Conservation (phyloP, 768 basidiomycete species). For the Suillus ampliporus region DNA sequence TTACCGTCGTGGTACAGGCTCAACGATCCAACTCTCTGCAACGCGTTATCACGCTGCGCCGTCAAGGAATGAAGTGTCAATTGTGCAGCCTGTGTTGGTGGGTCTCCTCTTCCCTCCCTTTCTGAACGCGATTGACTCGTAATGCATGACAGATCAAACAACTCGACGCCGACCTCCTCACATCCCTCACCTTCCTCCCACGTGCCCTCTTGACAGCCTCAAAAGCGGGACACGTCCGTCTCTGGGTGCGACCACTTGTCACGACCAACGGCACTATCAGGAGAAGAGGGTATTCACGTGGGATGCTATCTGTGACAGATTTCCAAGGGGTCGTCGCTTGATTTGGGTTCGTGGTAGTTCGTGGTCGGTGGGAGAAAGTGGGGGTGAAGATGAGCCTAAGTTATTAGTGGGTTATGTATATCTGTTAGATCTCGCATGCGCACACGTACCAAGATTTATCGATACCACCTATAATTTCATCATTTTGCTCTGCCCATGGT, state of each 20-base stretch:
- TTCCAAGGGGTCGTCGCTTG: conserved; percentile 32
- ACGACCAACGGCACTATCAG: conserved; percentile 35
- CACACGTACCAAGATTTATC: conserved; percentile 4
- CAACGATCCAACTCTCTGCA: conserved; percentile 58
- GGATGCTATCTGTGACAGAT: conserved; percentile 37
- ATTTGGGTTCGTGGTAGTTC: not conserved
- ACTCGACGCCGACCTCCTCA: conserved; percentile 80
- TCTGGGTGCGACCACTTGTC: conserved; percentile 83
- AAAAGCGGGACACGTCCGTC: conserved; percentile 75
- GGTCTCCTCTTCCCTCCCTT: conserved; percentile 28
- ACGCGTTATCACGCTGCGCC: conserved; percentile 86
- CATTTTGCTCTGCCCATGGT: not conserved
- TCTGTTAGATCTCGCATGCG: conserved; percentile 12
- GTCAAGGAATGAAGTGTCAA: conserved; percentile 86
- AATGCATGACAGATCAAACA: conserved; percentile 65
- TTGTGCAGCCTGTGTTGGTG: conserved; percentile 90
- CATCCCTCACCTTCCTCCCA: conserved; percentile 77
- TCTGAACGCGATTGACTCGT: conserved; percentile 1
- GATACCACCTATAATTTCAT: conserved; percentile 12
- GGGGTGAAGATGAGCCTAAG: conserved; percentile 17
- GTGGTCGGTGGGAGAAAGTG: conserved; percentile 14
- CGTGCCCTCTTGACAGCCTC: conserved; percentile 80
- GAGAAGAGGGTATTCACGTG: conserved; percentile 36
- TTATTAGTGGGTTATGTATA: conserved; percentile 21
- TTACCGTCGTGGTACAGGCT: conserved; percentile 62